Base-by-base conservation (phyloP, 2,329 filamentous ascomycete species). In the Gnomoniopsis sp. region DNA sequence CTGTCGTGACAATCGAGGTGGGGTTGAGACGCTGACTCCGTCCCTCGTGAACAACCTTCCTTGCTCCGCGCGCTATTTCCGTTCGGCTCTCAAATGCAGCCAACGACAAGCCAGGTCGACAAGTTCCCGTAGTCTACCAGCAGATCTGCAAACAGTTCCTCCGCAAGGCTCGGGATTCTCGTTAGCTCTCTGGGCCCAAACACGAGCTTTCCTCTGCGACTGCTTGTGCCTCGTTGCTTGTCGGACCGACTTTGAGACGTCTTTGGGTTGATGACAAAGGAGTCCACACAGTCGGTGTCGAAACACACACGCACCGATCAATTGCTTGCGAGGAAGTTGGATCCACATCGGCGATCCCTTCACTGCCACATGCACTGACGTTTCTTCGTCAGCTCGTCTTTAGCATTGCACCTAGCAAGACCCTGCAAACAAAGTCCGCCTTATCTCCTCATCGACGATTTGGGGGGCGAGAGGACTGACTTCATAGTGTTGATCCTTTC, bases 341-440 rank as follows among this genome's bases (percentile, higher is more conserved):
- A 46, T 36, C 58, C 53, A 60, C 49, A 56, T 49, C 34, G 50
- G 15, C 23, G n/a, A 41, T 52, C 38, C 46, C 43, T 48, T 47
- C 49, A 43, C 58, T 57, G 48, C 46, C 53, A 55, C 52, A 54
- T 34, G 52, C 53, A 50, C 49, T 57, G 53, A 60, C 49, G 56
- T 53, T 34, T n/a, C 12, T 15, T 15, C 36, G n/a, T n/a, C n/a
- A n/a, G n/a, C n/a, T n/a, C n/a, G n/a, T n/a, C n/a, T n/a, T n/a
- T n/a, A n/a, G n/a, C n/a, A n/a, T n/a, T n/a, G n/a, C 17, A n/a
- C 36, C 8, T 12, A 41, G 49, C 49, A 38, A 7, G 19, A 36
- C 30, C n/a, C 36, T 15, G 49, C 43, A 15, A 17, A 21, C 41
- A 44, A 30, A 14, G 30, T 30, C 58, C 58, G 58, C 58, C 58